These are phyloP conservation scores for Astrothelium macrocarpum DNA, from an alignment of 495 filamentous ascomycete genomes.

Conservation along the genomic window DNA sequence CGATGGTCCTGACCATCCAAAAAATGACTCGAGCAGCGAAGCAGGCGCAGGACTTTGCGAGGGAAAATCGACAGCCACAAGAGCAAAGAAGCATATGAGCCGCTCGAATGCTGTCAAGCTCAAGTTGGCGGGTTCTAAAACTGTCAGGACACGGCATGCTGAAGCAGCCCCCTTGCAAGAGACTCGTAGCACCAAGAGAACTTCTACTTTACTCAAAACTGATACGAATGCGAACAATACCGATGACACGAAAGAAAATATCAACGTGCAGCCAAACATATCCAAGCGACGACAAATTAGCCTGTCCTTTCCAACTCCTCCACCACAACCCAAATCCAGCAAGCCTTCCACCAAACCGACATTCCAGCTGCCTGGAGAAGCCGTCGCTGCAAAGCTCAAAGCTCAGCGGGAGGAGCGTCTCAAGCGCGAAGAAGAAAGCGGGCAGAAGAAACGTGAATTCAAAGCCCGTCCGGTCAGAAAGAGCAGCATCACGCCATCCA, in stretches of 20 bases:
- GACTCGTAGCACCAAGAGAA: background rate
- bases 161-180: background rate
- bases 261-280: background rate
- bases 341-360: conserved; percentile 52
- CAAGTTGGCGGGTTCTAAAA: conserved; percentile 14
- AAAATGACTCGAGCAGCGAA: background rate
- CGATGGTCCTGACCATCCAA: background rate
- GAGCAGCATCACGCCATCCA: background rate
- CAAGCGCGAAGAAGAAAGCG: conserved; percentile 41
- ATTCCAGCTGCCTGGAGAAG: conserved; percentile 67
- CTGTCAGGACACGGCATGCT: conserved; percentile 12
- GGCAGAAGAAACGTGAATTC: conserved; percentile 48
- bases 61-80: conserved; percentile 9
- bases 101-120: background rate
- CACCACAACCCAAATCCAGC: conserved; percentile 43
- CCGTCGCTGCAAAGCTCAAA: conserved; percentile 56
- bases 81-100: background rate
- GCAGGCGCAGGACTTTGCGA: conserved; percentile 7
- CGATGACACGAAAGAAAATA: background rate
- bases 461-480: conserved; percentile 46
- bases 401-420: conserved; percentile 57
- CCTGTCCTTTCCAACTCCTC: conserved; percentile 35
- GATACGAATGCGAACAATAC: background rate
- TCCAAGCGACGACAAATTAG: conserved; percentile 29
- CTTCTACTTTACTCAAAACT: background rate